phyloP scores from a whole-genome alignment of 495 filamentous ascomycete species.

The Xylaria cubensis region DNA sequence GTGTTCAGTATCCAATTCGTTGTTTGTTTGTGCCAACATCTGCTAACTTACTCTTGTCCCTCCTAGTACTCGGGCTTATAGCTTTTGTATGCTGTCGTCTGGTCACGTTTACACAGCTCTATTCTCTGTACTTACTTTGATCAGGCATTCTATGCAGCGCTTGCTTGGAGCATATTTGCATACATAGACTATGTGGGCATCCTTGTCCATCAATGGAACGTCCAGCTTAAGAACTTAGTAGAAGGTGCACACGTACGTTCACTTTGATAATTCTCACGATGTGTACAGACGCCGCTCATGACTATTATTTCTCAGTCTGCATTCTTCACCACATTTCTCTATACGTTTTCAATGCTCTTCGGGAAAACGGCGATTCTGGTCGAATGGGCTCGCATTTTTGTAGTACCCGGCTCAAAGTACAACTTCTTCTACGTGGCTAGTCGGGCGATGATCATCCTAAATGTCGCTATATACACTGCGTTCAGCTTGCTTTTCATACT shows the following conservation, averaged over 20 bases:
- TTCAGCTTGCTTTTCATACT: slow-evolving; percentile 47
- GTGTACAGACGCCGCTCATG: no score
- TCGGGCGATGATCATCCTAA: slow-evolving; percentile 29
- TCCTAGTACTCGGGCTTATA: background rate
- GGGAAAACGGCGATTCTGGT: slow-evolving; percentile 47
- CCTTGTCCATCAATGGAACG: slow-evolving; percentile 1
- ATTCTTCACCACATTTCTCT: slow-evolving; percentile 3
- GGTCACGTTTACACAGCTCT: no score
- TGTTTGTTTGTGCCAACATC: background rate
- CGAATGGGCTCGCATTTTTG: slow-evolving; percentile 44
- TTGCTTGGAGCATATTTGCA: background rate
- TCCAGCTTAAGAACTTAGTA: background rate
- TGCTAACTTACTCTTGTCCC: background rate
- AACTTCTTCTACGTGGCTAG: slow-evolving; percentile 28
- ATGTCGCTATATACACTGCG: slow-evolving; percentile 44
- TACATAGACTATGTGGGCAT: background rate
- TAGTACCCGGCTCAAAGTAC: slow-evolving; percentile 16
- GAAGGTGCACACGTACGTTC: background rate
- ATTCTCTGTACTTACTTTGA: background rate
- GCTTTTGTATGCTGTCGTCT: background rate
- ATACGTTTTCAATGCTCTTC: slow-evolving; percentile 31
- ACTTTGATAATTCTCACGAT: no score
- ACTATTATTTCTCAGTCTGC: background rate
- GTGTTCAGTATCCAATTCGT: background rate
- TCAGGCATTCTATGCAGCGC: background rate